Evolutionary conservation across 306 rosid species (phyloP).

Genomic region (Castanospermum australe): DNA sequence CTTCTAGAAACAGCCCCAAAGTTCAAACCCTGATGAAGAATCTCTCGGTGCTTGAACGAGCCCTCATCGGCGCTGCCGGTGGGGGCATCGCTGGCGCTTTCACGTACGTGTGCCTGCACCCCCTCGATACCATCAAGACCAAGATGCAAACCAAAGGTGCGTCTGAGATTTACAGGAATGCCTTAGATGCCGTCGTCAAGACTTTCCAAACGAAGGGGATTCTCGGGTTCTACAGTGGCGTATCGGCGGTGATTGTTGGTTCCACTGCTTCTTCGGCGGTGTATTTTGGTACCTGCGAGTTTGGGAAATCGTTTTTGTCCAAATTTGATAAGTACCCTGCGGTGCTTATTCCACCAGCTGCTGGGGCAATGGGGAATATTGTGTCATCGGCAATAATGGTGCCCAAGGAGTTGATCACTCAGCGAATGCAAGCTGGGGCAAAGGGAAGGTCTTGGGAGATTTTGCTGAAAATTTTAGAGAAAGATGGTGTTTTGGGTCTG

Average conservation of each 20-base stretch:
- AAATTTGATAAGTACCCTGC: constrained; percentile 53
- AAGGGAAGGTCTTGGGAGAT: constrained; percentile 78
- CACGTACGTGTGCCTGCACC: constrained; percentile 85
- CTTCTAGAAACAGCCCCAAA: constrained; percentile 25
- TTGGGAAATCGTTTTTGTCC: constrained; percentile 69
- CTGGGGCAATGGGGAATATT: constrained; percentile 90
- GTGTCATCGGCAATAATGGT: constrained; percentile 88
- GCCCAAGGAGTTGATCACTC: constrained; percentile 87
- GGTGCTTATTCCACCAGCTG: constrained; percentile 69
- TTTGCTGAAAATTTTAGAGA: constrained; percentile 52
- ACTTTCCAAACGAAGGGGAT: constrained; percentile 72
- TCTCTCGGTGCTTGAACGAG: constrained; percentile 78
- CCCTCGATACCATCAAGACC: constrained; percentile 86
- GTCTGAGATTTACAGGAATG: constrained; percentile 57
- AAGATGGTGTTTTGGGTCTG: constrained; percentile 77
- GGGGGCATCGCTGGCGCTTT: constrained; percentile 98
- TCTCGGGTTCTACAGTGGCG: constrained; percentile 78
- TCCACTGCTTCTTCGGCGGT: constrained; percentile 88
- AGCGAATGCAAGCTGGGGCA: constrained; percentile 87
- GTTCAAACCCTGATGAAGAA: constrained; percentile 44
- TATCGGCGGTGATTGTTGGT: constrained; percentile 84
- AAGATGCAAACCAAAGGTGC: constrained; percentile 92
- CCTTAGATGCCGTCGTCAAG: constrained; percentile 65
- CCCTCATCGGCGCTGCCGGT: constrained; percentile 80
- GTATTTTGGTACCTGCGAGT: constrained; percentile 87